These are phyloP conservation scores for Jamesozyma spencerorum DNA, from an alignment of 805 yeast genomes.

Conservation along the genomic window DNA sequence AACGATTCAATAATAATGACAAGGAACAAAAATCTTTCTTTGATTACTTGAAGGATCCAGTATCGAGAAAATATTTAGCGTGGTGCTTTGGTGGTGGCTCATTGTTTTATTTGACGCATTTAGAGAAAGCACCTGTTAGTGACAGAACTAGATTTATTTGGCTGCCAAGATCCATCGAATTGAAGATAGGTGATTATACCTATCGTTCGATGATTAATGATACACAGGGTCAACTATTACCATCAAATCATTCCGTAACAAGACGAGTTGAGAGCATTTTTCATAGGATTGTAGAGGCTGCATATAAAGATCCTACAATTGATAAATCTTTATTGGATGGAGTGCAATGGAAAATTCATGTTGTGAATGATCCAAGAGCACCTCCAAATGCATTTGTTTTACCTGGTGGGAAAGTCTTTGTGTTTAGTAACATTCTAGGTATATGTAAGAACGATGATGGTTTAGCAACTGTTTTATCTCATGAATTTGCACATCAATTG, in stretches of 20 bases:
- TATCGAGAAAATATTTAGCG: slow-evolving; percentile 26
- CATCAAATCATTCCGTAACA: slow-evolving; percentile 53
- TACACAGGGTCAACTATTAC: slow-evolving; percentile 45
- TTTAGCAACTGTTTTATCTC: slow-evolving; percentile 87
- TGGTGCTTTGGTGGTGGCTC: slow-evolving; percentile 30
- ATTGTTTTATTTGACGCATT: slow-evolving; percentile 39
- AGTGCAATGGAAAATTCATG: slow-evolving; percentile 66
- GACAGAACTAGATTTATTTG: slow-evolving; percentile 63
- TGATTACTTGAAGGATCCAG: slow-evolving; percentile 21
- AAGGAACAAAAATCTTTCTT: slow-evolving; percentile 7
- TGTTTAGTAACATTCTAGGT: slow-evolving; percentile 68
- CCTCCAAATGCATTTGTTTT: slow-evolving; percentile 96
- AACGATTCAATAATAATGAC: slow-evolving; percentile 16
- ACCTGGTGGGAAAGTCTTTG: slow-evolving; percentile 94
- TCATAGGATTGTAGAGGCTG: slow-evolving; percentile 51
- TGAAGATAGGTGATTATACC: slow-evolving; percentile 49
- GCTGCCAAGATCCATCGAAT: slow-evolving; percentile 58
- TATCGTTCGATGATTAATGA: slow-evolving; percentile 53
- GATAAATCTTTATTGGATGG: slow-evolving; percentile 26
- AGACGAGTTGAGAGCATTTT: slow-evolving; percentile 51
- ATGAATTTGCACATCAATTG: slow-evolving; percentile 88
- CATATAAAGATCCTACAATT: slow-evolving; percentile 35
- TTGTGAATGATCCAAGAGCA: slow-evolving; percentile 56
- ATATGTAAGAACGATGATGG: slow-evolving; percentile 81
- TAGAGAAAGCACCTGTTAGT: slow-evolving; percentile 77